Evolutionary conservation across 805 yeast genomes (phyloP), one percentile per base, ranked within the genome.

Genomic region (Wickerhamiella kazuoi): DNA sequence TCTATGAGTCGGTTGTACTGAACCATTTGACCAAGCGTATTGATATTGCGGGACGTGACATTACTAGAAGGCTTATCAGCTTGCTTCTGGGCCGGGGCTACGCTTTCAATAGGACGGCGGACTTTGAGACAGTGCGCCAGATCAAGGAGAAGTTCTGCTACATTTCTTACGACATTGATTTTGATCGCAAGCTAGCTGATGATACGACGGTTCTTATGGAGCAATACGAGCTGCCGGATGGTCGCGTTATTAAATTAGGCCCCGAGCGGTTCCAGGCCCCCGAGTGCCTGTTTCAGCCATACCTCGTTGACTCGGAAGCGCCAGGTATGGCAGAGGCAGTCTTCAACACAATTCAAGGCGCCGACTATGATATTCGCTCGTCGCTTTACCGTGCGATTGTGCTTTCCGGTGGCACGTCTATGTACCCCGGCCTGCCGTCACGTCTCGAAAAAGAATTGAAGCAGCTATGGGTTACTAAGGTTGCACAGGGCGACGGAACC

Each of bases 351-450:
- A 76, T 90, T 47, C 97, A 90, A 66, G 64, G 86, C 4, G 95
- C 97, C 33, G 97, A 90, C 55, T 79, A 90, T 37, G 98, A 90
- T 57, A 73, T 90, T 39, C 76, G 96, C 62, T 69, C 93, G 5
- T 71, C 94, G 1, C 68, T 90, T 44, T 90, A 72, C 64, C 81
- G 79, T 54, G 93, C 95, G 2, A 80, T 90, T 57, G 97, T 90
- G 21, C 69, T 90, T 34, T 81, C 94, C 4, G 98, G 98, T 57
- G 98, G 98, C 42, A 86, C 97, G 1, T 79, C 94, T 38, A 90
- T 90, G 98, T 90, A 90, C 56, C 97, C 98, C 1, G 98, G 98
- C 23, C 71, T 90, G 50, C 98, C 98, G 16, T 79, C 94, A 11
- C 71, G 98, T 53, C 66, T 90, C 49, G 97, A 90, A 60, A 87